phyloP scores from a whole-genome alignment of 805 yeast genomes.

The Nematodospora valgi region DNA sequence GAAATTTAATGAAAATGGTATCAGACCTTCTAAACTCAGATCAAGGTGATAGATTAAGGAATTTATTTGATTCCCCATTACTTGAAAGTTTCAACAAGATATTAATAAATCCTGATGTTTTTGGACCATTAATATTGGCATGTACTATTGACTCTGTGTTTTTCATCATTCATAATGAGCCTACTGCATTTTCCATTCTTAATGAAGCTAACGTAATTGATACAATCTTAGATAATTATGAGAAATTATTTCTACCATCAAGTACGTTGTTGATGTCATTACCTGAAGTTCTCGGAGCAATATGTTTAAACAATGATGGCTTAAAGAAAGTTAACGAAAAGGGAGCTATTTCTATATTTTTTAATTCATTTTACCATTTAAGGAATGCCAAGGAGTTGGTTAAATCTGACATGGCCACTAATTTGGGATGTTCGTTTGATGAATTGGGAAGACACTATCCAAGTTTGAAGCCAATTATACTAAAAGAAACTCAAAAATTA shows the following conservation, averaged over 20 bases:
- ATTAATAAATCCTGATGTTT: slow-evolving; percentile 50
- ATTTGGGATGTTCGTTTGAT: slow-evolving; percentile 68
- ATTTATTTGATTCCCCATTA: slow-evolving; percentile 82
- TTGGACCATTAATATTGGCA: slow-evolving; percentile 66
- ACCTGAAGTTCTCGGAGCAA: slow-evolving; percentile 78
- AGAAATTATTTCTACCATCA: slow-evolving; percentile 52
- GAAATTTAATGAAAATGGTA: slow-evolving; percentile 59
- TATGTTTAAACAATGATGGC: slow-evolving; percentile 76
- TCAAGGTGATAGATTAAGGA: slow-evolving; percentile 79
- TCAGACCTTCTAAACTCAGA: slow-evolving; percentile 64
- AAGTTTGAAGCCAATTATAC: slow-evolving; percentile 56
- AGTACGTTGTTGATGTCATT: slow-evolving; percentile 57
- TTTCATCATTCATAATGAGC: slow-evolving; percentile 81
- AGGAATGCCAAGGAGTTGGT: slow-evolving; percentile 53
- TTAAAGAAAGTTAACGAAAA: slow-evolving; percentile 48
- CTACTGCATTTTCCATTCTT: slow-evolving; percentile 79
- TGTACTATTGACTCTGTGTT: slow-evolving; percentile 62
- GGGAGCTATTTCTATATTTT: slow-evolving; percentile 40
- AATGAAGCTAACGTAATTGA: slow-evolving; percentile 76
- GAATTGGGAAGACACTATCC: slow-evolving; percentile 84
- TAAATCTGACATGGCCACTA: slow-evolving; percentile 44
- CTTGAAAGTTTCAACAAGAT: slow-evolving; percentile 58
- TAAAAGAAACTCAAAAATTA: slow-evolving; percentile 44
- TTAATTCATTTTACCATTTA: slow-evolving; percentile 46
- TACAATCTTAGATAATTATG: slow-evolving; percentile 56